Evolutionary conservation across 495 filamentous ascomycete species (phyloP).

Genomic region (Xylaria venustula): DNA sequence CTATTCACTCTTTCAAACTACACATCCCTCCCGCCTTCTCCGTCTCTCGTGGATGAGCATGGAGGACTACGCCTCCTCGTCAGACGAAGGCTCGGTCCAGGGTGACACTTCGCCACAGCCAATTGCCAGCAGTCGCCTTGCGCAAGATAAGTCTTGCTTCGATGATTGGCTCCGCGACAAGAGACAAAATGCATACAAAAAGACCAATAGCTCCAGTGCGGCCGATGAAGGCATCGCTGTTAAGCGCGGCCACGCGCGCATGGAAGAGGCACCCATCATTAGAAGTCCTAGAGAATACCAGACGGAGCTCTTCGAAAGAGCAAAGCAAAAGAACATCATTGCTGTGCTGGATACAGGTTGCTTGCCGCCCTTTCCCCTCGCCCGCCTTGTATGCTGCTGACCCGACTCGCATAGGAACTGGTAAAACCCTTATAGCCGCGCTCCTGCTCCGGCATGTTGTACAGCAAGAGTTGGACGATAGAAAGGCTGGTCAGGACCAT

Average conservation of each 20-base stretch:
- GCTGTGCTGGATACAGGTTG: slow-evolving; percentile 91
- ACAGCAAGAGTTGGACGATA: slow-evolving; percentile 72
- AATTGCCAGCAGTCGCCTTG: neutral
- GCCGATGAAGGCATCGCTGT: slow-evolving; percentile 26
- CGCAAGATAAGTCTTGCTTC: slow-evolving; percentile 52
- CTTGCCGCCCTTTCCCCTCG: neutral
- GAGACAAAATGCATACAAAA: slow-evolving; percentile 27
- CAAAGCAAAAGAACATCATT: slow-evolving; percentile 84
- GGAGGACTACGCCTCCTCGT: slow-evolving; percentile 2
- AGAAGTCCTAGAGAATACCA: slow-evolving; percentile 86
- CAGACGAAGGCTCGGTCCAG: neutral
- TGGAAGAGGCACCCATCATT: slow-evolving; percentile 50
- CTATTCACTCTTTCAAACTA: no score
- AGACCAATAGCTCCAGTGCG: slow-evolving; percentile 4
- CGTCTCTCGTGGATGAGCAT: neutral
- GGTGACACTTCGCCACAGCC: neutral
- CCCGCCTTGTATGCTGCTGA: slow-evolving; percentile 8
- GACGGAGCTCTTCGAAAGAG: slow-evolving; percentile 84
- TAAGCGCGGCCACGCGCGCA: slow-evolving; percentile 23
- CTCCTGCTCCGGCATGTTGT: slow-evolving; percentile 77
- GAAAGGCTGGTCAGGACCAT: slow-evolving; percentile 56
- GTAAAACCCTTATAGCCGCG: slow-evolving; percentile 93
- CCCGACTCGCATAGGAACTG: slow-evolving; percentile 64
- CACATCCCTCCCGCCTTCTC: no score
- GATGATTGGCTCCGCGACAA: slow-evolving; percentile 37